Evolutionary conservation across 2,329 filamentous ascomycete species (phyloP).

Genomic region (Colletotrichum tamarilloi): DNA sequence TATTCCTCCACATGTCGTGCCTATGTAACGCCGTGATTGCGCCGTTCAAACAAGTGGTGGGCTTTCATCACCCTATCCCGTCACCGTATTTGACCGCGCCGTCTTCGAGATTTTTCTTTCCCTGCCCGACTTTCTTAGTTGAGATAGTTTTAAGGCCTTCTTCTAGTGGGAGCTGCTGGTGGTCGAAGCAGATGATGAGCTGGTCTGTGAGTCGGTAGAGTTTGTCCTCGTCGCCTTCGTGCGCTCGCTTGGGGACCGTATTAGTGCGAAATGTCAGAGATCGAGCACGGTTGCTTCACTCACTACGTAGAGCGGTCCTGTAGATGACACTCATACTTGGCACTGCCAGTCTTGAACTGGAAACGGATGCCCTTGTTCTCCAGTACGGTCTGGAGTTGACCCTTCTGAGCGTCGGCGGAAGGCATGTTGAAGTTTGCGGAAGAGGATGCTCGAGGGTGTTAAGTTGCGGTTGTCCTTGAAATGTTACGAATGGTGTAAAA

Average conservation of each 20-base stretch:
- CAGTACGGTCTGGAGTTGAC: slow-evolving; percentile 17
- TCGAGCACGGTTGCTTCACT: slow-evolving; percentile 36
- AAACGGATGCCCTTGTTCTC: slow-evolving; percentile 53
- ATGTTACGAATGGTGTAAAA: neutral
- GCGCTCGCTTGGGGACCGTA: slow-evolving; percentile 49
- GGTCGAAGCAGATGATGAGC: slow-evolving; percentile 41
- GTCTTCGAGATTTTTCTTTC: neutral
- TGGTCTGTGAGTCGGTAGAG: slow-evolving; percentile 49
- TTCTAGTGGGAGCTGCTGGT: slow-evolving; percentile 35
- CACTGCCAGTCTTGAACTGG: slow-evolving; percentile 55
- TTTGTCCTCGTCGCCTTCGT: slow-evolving; percentile 49
- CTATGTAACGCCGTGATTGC: slow-evolving; percentile 13
- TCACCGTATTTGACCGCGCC: neutral
- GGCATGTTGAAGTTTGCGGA: slow-evolving; percentile 12
- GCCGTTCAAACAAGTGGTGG: slow-evolving; percentile 1
- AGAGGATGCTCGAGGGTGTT: neutral
- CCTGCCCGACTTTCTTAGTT: neutral
- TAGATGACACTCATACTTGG: slow-evolving; percentile 53
- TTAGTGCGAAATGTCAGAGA: slow-evolving; percentile 15
- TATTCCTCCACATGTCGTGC: neutral
- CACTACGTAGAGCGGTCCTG: slow-evolving; percentile 59
- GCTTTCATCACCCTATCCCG: neutral
- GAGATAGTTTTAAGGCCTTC: neutral
- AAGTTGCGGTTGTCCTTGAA: neutral
- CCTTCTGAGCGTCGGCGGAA: slow-evolving; percentile 21